These are phyloP conservation scores for Vigna trinervia DNA, from an alignment of 306 rosid genomes.

Conservation along the genomic window DNA sequence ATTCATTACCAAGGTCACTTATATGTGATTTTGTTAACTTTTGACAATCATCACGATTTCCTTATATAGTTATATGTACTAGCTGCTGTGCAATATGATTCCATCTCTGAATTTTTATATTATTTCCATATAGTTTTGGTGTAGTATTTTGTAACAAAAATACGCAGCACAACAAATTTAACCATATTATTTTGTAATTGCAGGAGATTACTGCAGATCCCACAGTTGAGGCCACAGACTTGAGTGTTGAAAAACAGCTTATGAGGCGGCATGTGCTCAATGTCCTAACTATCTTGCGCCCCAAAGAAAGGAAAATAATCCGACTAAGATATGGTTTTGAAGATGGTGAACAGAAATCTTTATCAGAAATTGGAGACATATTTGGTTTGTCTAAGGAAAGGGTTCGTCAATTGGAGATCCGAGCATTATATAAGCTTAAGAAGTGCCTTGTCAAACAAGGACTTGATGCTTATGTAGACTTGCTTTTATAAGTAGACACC, in stretches of 20 bases:
- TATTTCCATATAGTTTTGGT: constrained; percentile 4
- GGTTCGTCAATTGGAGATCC: constrained; percentile 66
- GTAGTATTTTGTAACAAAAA: background rate
- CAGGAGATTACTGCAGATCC: constrained; percentile 90
- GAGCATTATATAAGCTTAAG: constrained; percentile 81
- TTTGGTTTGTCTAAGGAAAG: constrained; percentile 84
- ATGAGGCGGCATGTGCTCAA: constrained; percentile 81
- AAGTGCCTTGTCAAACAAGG: constrained; percentile 70
- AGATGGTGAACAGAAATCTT: constrained; percentile 68
- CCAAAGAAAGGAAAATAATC: constrained; percentile 76
- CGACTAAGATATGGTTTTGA: constrained; percentile 81
- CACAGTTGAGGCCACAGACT: constrained; percentile 64
- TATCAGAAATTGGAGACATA: constrained; percentile 69
- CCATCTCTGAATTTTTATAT: background rate
- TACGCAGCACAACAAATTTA: background rate
- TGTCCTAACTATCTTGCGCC: constrained; percentile 59
- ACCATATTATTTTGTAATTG: constrained; percentile 35
- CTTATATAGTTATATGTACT: background rate
- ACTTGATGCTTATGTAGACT: constrained; percentile 67
- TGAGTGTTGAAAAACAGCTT: constrained; percentile 66
- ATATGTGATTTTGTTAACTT: background rate
- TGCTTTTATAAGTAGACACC: constrained; percentile 55
- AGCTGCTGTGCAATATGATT: constrained; percentile 3
- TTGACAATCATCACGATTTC: background rate
- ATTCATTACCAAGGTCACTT: constrained; percentile 3